These are phyloP conservation scores for Cladorrhinum sp. DNA, from an alignment of 2,329 filamentous ascomycete genomes.

Conservation along the genomic window DNA sequence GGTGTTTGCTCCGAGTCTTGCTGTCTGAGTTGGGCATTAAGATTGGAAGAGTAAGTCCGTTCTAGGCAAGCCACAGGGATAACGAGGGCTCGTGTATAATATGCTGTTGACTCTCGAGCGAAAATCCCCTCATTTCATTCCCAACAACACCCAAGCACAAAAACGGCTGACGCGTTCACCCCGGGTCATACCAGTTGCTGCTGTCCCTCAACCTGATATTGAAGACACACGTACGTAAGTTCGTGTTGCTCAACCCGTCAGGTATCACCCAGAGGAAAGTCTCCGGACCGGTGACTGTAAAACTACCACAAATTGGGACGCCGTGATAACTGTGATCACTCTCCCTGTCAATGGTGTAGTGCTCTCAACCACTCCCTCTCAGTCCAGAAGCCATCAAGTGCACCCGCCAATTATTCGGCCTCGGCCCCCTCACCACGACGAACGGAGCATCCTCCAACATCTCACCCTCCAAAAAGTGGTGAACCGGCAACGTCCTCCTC, in stretches of 20 bases:
- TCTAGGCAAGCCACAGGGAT: too few species aligned
- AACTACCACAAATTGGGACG: background rate
- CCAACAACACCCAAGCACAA: background rate
- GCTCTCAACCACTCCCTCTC: background rate
- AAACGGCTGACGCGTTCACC: background rate
- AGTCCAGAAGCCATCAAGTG: conserved; percentile 17
- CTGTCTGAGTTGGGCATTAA: too few species aligned
- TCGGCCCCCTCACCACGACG: conserved; percentile 22
- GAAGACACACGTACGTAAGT: too few species aligned
- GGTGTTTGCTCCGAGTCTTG: too few species aligned
- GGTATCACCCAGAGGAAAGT: too few species aligned
- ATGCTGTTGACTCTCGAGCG: too few species aligned
- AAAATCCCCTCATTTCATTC: too few species aligned
- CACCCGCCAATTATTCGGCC: conserved; percentile 30
- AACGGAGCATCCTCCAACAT: conserved; percentile 19
- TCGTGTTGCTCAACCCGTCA: too few species aligned
- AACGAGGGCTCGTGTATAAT: too few species aligned
- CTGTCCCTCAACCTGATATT: background rate
- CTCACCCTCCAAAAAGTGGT: conserved; percentile 23
- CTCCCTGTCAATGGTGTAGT: too few species aligned
- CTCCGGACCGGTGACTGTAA: background rate
- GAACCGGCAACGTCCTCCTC: conserved; percentile 6
- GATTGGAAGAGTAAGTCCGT: too few species aligned
- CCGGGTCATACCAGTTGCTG: background rate
- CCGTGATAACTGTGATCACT: too few species aligned